A percentile compares a stretch with the other conserved stretches of the same genome.
These are phyloP conservation scores for Anisogramma anomala DNA, from an alignment of 2,329 filamentous ascomycete species.

Conservation along the genomic window DNA sequence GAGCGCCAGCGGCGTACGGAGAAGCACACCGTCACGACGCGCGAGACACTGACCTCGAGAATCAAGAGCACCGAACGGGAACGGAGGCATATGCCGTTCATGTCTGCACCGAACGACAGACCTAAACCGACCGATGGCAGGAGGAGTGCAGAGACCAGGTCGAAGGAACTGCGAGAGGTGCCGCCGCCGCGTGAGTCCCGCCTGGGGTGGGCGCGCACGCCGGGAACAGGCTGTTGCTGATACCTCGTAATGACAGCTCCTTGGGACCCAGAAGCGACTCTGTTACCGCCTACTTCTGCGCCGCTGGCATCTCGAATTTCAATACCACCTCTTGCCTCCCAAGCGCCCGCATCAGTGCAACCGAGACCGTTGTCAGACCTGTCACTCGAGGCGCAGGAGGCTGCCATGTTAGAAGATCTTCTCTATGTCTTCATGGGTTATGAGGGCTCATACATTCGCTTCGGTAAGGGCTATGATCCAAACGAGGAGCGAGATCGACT, in stretches of 20 bases:
- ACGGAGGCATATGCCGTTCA: conserved; percentile 26
- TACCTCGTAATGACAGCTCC: conserved; percentile 26
- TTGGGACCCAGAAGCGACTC: conserved; percentile 72
- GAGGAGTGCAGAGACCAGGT: conserved; percentile 33
- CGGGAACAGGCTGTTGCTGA: conserved; percentile 17
- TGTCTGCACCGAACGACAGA: conserved; percentile 23
- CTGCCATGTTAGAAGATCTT: conserved; percentile 77
- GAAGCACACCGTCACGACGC: conserved; percentile 44
- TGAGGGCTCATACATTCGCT: conserved; percentile 94
- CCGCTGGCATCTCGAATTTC: conserved; percentile 55
- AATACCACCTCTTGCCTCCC: conserved; percentile 57
- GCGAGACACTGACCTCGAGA: conserved; percentile 50
- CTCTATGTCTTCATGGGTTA: conserved; percentile 96
- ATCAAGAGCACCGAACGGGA: conserved; percentile 44
- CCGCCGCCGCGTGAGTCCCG: conserved; percentile 34
- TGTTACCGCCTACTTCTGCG: conserved; percentile 55
- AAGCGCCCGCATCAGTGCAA: conserved; percentile 57
- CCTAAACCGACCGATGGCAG: conserved; percentile 25
- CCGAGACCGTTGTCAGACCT: conserved; percentile 58
- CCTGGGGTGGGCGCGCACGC: not conserved
- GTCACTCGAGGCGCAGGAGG: conserved; percentile 71
- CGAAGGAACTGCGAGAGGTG: conserved; percentile 35
- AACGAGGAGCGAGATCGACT: conserved; percentile 76
- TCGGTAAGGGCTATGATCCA: conserved; percentile 70
- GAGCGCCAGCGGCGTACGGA: conserved; percentile 48